These are phyloP conservation scores for Colletotrichum falcatum DNA, from an alignment of 2,329 filamentous ascomycete species.

Conservation along the genomic window DNA sequence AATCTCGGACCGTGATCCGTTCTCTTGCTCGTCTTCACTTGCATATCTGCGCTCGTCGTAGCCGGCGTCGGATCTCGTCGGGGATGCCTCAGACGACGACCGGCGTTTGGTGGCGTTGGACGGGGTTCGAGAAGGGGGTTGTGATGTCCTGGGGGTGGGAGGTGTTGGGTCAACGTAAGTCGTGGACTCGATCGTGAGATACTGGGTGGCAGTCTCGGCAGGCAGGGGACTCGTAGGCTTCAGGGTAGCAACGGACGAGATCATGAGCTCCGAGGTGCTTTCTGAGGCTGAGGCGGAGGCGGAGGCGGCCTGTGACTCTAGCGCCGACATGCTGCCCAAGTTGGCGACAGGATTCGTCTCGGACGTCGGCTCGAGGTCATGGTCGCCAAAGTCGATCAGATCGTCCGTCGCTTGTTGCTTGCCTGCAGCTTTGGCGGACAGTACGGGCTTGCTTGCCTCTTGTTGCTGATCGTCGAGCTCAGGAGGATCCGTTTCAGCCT, in stretches of 20 bases:
- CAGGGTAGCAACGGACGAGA: conserved; percentile 62
- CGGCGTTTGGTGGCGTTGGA: conserved; percentile 65
- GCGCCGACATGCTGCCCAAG: neutral
- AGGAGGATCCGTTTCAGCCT: conserved; percentile 34
- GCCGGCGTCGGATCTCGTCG: conserved; percentile 65
- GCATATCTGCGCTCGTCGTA: conserved; percentile 68
- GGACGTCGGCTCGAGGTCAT: neutral
- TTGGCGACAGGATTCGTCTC: neutral
- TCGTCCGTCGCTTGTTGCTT: conserved; percentile 37
- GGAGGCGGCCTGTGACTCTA: conserved; percentile 20
- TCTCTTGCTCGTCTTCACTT: conserved; percentile 74
- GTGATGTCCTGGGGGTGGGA: conserved; percentile 65
- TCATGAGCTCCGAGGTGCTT: conserved; percentile 50
- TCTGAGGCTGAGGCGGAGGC: neutral
- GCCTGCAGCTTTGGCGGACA: conserved; percentile 33
- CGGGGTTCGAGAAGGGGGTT: conserved; percentile 69
- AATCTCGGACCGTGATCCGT: conserved; percentile 84
- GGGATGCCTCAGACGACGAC: conserved; percentile 59
- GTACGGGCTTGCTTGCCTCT: conserved; percentile 3
- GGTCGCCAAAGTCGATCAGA: conserved; percentile 40
- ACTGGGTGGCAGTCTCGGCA: conserved; percentile 54
- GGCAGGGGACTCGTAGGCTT: conserved; percentile 58
- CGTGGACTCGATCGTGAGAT: conserved; percentile 60
- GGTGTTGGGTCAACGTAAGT: conserved; percentile 70
- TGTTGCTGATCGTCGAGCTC: conserved; percentile 13